Evolutionary conservation across 768 basidiomycete species (phyloP).

Genomic region (Imleria badia): DNA sequence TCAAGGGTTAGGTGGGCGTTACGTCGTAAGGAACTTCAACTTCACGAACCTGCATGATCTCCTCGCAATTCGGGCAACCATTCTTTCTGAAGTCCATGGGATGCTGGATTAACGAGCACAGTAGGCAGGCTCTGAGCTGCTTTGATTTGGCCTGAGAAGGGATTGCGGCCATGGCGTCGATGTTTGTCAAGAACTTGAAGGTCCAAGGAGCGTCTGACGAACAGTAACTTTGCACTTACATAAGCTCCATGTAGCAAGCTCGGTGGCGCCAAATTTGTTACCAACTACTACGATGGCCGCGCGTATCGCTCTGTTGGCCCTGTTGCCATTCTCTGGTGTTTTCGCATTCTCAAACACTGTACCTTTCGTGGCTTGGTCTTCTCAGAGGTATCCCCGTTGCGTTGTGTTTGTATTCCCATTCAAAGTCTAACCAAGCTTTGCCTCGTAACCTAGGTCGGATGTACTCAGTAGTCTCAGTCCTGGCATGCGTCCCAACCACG

Average conservation of each 20-base stretch:
- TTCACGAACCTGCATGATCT: conserved; percentile 77
- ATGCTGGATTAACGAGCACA: conserved; percentile 89
- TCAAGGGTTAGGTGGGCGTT: background rate
- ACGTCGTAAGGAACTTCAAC: background rate
- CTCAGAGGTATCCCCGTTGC: conserved; percentile 45
- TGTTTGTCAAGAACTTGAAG: conserved; percentile 1
- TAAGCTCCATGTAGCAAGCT: conserved; percentile 12
- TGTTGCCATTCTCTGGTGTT: conserved; percentile 41
- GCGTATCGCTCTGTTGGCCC: conserved; percentile 43
- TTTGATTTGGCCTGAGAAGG: conserved; percentile 65
- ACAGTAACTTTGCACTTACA: conserved; percentile 10
- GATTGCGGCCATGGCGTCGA: conserved; percentile 41
- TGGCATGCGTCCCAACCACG: conserved; percentile 28
- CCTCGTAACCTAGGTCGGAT: conserved; percentile 41
- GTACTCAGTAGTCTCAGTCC: conserved; percentile 44
- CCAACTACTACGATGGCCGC: conserved; percentile 43
- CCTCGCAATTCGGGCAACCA: conserved; percentile 98
- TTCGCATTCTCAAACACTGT: conserved; percentile 60
- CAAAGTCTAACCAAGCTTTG: background rate
- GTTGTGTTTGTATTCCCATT: background rate
- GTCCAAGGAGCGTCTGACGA: too few species aligned
- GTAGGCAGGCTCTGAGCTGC: conserved; percentile 83
- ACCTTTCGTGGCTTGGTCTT: conserved; percentile 74
- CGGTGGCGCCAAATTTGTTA: background rate
- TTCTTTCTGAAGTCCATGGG: conserved; percentile 78